These are phyloP conservation scores for Croton laevigatus DNA, from an alignment of 441 rosid species.

Conservation along the genomic window DNA sequence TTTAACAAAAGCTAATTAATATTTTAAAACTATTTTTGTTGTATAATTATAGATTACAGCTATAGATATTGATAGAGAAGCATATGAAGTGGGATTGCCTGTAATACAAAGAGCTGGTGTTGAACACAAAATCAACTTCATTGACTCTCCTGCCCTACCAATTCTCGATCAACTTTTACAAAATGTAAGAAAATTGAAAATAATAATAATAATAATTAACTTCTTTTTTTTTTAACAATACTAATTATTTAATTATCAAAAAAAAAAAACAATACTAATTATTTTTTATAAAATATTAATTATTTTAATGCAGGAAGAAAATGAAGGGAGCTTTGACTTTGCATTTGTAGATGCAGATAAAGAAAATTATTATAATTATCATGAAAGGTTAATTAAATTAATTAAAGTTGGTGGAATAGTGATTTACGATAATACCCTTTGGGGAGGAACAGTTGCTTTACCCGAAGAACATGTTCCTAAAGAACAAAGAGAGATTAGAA, in stretches of 20 bases:
- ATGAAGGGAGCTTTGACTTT: constrained; percentile 63
- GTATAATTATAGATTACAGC: constrained; percentile 40
- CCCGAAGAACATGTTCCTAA: constrained; percentile 37
- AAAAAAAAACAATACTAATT: too few species aligned
- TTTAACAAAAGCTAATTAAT: too few species aligned
- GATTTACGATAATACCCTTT: constrained; percentile 62
- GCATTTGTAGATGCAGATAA: constrained; percentile 77
- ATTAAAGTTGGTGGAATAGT: constrained; percentile 60
- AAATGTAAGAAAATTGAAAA: constrained; percentile 47
- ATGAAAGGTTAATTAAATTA: constrained; percentile 53
- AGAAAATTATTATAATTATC: constrained; percentile 47
- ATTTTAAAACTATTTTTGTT: too few species aligned
- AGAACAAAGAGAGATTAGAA: constrained; percentile 13
- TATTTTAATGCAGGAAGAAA: constrained; percentile 36
- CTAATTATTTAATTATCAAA: too few species aligned
- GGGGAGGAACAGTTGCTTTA: constrained; percentile 55
- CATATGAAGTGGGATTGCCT: constrained; percentile 77
- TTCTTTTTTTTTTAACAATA: too few species aligned
- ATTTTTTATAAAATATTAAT: too few species aligned
- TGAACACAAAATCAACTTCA: constrained; percentile 81
- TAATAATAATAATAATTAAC: too few species aligned
- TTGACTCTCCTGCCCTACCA: constrained; percentile 79
- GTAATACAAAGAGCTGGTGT: constrained; percentile 75
- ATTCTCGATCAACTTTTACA: constrained; percentile 64
- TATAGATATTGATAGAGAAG: constrained; percentile 69